Evolutionary conservation across 2,329 filamentous ascomycete genomes (phyloP), one percentile per base, ranked within the genome.

Genomic region (Epichloe bromicola): DNA sequence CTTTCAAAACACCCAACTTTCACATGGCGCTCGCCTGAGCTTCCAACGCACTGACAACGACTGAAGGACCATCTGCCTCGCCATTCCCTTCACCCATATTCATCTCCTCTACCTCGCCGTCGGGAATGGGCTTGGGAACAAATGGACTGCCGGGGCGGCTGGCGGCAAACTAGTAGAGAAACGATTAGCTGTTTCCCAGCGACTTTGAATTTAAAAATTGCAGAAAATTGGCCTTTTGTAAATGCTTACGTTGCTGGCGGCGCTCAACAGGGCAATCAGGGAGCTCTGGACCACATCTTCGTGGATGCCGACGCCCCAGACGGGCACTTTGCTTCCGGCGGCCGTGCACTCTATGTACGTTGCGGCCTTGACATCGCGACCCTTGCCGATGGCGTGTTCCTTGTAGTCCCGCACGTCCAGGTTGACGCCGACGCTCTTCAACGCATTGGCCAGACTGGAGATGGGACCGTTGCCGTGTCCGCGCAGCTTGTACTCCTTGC

Each of bases 391-490:
- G 30, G 90, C 85, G 69, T 97, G 91, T 68, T 97, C 93, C 74
- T 94, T 95, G 74, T 97, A 97, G 66, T 96, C 88, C 44, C 83
- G 80, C 48, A 97, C 88, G 63, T 97, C 91, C 23, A 97, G 74
- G 62, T 94, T 84, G 56, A 97, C 84, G 53, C 88, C 87, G 36
- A 97, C 70, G 15, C 75, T 75, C 59, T 80, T 79, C 42, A 98
- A 76, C 15, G 90, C 91, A 60, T 88, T 83, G 2, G 88, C 88
- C 62, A 97, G 71, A 55, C 86, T 88, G 3, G 89, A 96, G 60
- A 97, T 88, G 36, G 91, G 88, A 62, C 91, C 91, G 63, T 90
- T 95, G 36, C 91, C 91, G 10, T 83, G 79, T 55, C 93, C 91
- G 34, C 78, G 79, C 54, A 97, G 80, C 57, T 79, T 75, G 63